These are phyloP conservation scores for Hura crepitans DNA, from an alignment of 441 rosid genomes.

Conservation along the genomic window DNA sequence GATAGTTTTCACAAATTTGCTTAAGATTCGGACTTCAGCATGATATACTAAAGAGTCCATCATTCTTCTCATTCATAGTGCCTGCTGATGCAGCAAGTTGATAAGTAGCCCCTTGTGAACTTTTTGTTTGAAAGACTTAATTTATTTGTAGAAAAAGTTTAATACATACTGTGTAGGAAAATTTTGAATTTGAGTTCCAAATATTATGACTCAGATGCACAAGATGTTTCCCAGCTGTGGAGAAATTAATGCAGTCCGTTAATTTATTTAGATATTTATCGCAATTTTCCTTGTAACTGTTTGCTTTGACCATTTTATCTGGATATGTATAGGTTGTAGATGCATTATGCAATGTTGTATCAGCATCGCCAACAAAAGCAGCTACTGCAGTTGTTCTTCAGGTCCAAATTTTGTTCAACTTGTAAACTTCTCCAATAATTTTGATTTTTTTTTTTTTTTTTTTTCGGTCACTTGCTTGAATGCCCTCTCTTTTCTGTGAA, in stretches of 20 bases:
- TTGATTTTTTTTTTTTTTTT: constrained; percentile 5
- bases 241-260: not conserved
- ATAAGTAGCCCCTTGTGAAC: not conserved
- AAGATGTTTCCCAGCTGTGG: not conserved
- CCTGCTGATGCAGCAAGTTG: not conserved
- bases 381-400: constrained; percentile 95
- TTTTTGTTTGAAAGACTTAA: not conserved
- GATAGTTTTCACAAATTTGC: not conserved
- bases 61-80: not conserved
- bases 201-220: not conserved
- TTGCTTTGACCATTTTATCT: constrained; percentile 18
- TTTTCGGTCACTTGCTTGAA: constrained; percentile 20
- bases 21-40: not conserved
- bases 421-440: constrained; percentile 9
- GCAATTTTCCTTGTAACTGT: not conserved
- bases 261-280: not conserved
- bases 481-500: constrained; percentile 3
- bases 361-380: constrained; percentile 87
- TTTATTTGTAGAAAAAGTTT: not conserved
- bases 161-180: not conserved
- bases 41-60: not conserved
- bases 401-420: constrained; percentile 54
- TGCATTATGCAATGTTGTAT: constrained; percentile 93
- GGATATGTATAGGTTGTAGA: constrained; percentile 68
- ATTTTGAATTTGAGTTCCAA: not conserved